Conservation (phyloP, 805 yeast genomes). For the Candida koratica region DNA sequence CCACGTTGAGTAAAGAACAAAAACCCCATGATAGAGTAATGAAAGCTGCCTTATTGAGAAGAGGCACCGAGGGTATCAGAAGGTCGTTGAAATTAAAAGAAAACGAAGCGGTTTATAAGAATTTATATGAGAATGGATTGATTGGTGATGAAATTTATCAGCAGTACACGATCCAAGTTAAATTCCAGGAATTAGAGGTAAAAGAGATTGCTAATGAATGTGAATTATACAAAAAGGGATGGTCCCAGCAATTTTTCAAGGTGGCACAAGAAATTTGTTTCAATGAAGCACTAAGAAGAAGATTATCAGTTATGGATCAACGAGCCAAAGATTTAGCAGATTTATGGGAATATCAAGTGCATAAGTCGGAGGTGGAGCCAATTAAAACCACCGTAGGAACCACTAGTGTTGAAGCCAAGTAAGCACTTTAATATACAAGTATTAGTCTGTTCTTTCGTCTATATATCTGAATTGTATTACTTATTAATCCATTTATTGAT, state of each 20-base stretch:
- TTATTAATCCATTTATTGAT: too few species aligned
- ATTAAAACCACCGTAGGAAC: not conserved
- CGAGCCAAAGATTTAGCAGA: conserved; percentile 30
- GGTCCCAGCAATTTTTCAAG: conserved; percentile 75
- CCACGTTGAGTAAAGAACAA: conserved; percentile 31
- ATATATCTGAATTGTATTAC: too few species aligned
- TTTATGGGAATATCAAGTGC: conserved; percentile 31
- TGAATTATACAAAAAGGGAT: conserved; percentile 66
- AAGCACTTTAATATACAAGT: too few species aligned
- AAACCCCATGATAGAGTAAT: conserved; percentile 75
- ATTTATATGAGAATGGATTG: conserved; percentile 80
- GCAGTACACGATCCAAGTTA: conserved; percentile 71
- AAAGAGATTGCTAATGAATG: conserved; percentile 74
- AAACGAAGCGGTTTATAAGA: conserved; percentile 61
- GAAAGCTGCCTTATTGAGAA: conserved; percentile 54
- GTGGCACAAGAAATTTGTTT: conserved; percentile 86
- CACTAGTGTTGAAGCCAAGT: too few species aligned
- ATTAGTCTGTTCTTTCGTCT: too few species aligned
- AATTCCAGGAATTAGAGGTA: conserved; percentile 77
- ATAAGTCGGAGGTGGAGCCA: conserved; percentile 6
- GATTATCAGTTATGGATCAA: conserved; percentile 47
- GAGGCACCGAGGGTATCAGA: conserved; percentile 83
- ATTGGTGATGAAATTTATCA: conserved; percentile 87
- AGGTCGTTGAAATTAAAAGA: conserved; percentile 81
- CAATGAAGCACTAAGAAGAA: conserved; percentile 85